Evolutionary conservation across 805 yeast genomes (phyloP).

Genomic region (Ogataea glucozyma): DNA sequence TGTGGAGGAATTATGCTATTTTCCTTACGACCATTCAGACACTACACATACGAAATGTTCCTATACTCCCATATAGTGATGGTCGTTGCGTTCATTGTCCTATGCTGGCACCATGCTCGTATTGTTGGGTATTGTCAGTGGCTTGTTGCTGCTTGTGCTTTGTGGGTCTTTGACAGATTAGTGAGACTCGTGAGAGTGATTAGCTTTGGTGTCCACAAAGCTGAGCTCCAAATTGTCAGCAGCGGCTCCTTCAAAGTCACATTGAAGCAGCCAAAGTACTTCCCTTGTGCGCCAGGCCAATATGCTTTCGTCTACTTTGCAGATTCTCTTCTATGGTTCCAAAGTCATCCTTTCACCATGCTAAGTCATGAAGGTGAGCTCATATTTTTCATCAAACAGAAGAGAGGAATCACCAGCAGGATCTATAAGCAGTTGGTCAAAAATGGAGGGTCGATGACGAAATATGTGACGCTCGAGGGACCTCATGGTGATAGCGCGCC

Average conservation of each 20-base stretch:
- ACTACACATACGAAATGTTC: conserved; percentile 59
- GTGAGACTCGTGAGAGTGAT: conserved; percentile 39
- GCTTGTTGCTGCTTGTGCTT: conserved; percentile 41
- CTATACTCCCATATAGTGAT: conserved; percentile 55
- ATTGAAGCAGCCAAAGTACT: conserved; percentile 49
- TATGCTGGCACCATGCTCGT: conserved; percentile 59
- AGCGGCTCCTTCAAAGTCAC: conserved; percentile 47
- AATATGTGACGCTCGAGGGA: no score
- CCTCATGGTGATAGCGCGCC: no score
- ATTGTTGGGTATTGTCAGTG: conserved; percentile 37
- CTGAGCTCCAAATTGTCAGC: conserved; percentile 22
- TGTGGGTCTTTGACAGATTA: conserved; percentile 55
- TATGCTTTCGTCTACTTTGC: no score
- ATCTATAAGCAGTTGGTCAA: no score
- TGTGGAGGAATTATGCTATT: conserved; percentile 48
- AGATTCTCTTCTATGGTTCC: no score
- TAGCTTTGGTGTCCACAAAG: conserved; percentile 27
- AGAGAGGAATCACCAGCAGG: no score
- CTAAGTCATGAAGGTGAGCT: no score
- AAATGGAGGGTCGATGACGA: no score
- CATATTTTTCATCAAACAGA: no score
- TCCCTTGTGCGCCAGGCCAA: conserved; percentile 56
- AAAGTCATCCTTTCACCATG: no score
- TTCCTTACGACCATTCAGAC: conserved; percentile 53
- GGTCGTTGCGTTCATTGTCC: conserved; percentile 53